These are phyloP conservation scores for Xylariaceae sp. DNA, from an alignment of 2,329 filamentous ascomycete genomes.

Conservation along the genomic window DNA sequence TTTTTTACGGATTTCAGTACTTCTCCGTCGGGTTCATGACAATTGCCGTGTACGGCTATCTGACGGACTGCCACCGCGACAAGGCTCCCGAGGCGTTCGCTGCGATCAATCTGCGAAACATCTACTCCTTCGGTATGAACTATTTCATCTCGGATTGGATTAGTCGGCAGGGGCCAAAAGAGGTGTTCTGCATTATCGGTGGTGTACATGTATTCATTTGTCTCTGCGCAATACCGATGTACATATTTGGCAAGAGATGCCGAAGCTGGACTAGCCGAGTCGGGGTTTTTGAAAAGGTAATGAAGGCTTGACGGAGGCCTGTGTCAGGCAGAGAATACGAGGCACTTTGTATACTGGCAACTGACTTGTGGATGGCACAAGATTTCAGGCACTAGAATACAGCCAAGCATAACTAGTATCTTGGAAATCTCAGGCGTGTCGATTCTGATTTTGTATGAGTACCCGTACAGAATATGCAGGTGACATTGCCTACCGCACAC, in stretches of 20 bases:
- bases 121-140: slow-evolving; percentile 31
- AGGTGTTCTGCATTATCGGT: slow-evolving; percentile 29
- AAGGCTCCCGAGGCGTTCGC: slow-evolving; percentile 28
- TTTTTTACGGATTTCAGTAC: slow-evolving; percentile 23
- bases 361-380: no score
- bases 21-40: slow-evolving; percentile 21
- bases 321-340: no score
- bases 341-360: no score
- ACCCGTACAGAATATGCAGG: no score
- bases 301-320: slow-evolving; percentile 10
- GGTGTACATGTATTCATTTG: slow-evolving; percentile 31
- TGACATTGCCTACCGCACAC: no score
- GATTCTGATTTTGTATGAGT: no score
- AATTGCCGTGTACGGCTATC: slow-evolving; percentile 31
- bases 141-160: slow-evolving; percentile 32
- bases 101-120: slow-evolving; percentile 23
- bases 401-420: no score
- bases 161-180: slow-evolving; percentile 24
- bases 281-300: slow-evolving; percentile 24
- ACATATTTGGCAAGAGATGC: slow-evolving; percentile 30
- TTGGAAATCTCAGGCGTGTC: no score
- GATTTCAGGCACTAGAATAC: no score
- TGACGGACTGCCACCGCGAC: slow-evolving; percentile 30
- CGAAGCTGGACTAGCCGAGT: slow-evolving; percentile 27
- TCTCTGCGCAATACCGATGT: slow-evolving; percentile 29